Evolutionary conservation across 306 rosid genomes (phyloP).

Genomic region (Astragalus glycyphyllos): DNA sequence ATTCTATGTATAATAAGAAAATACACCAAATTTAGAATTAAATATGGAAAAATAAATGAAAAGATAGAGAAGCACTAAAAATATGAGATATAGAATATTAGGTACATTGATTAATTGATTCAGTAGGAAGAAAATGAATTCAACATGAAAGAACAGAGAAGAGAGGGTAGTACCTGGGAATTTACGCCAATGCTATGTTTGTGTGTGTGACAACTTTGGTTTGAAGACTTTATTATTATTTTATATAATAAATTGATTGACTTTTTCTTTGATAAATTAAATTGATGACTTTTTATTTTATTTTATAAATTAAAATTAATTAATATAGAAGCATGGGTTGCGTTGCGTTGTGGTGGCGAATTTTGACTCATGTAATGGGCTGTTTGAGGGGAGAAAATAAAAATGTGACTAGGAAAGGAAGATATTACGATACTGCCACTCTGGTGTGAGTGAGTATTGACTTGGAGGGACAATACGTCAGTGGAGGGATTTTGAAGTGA

Average conservation of each 20-base stretch:
- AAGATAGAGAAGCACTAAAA: background rate
- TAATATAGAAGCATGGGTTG: background rate
- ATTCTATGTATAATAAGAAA: background rate
- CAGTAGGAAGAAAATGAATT: background rate
- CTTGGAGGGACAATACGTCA: constrained; percentile 20
- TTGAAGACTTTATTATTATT: background rate
- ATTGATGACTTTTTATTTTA: too few species aligned
- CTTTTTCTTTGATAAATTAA: too few species aligned
- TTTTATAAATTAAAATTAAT: too few species aligned
- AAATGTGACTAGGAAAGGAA: constrained; percentile 29
- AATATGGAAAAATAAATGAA: background rate
- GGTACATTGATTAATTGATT: too few species aligned
- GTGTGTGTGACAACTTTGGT: background rate
- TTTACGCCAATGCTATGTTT: constrained; percentile 25
- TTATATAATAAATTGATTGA: background rate
- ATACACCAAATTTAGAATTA: background rate
- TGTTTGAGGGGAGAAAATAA: background rate
- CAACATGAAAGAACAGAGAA: constrained; percentile 3
- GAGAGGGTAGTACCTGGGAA: constrained; percentile 45
- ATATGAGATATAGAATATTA: background rate
- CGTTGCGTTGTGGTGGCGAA: background rate
- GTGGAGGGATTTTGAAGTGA: constrained; percentile 29
- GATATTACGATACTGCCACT: constrained; percentile 27
- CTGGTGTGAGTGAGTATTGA: background rate
- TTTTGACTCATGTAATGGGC: constrained; percentile 1